These are phyloP conservation scores for Parascedosporium putredinis DNA, from an alignment of 2,329 filamentous ascomycete genomes.

Conservation along the genomic window DNA sequence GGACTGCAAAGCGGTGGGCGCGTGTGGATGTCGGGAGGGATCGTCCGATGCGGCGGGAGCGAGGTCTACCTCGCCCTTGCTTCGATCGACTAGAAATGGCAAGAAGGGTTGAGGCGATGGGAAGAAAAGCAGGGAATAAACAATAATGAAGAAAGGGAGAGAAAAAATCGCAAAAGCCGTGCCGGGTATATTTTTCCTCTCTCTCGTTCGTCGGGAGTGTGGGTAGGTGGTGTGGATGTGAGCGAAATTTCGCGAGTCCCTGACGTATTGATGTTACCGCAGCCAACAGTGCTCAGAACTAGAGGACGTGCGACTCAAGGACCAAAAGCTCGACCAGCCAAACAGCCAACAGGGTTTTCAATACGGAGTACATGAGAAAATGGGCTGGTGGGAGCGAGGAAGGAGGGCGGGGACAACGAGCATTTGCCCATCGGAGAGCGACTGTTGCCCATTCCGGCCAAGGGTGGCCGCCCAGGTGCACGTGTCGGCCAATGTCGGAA, in stretches of 20 bases:
- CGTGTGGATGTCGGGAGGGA: too few species aligned
- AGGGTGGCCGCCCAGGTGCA: neutral
- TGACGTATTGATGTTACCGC: neutral
- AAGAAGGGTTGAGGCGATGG: too few species aligned
- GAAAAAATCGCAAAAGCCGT: too few species aligned
- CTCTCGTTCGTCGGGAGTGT: neutral
- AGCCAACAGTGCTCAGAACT: neutral
- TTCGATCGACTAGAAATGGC: too few species aligned
- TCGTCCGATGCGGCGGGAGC: too few species aligned
- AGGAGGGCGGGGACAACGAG: neutral
- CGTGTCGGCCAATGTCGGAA: constrained; percentile 12
- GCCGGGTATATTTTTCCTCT: neutral
- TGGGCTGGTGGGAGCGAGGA: neutral
- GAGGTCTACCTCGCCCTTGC: too few species aligned
- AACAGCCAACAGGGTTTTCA: neutral
- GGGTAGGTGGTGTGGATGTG: neutral
- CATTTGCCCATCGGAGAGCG: too few species aligned
- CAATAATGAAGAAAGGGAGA: too few species aligned
- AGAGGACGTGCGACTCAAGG: neutral
- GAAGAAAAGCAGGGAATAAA: too few species aligned
- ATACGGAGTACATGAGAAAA: neutral
- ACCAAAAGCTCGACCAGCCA: neutral
- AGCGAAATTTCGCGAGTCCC: constrained; percentile 1
- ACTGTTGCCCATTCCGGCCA: neutral
- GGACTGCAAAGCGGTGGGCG: too few species aligned